Evolutionary conservation across 352 stramenopile genomes (phyloP), one percentile per base, ranked within the genome.

Genomic region (Peronosclerospora sorghi): DNA sequence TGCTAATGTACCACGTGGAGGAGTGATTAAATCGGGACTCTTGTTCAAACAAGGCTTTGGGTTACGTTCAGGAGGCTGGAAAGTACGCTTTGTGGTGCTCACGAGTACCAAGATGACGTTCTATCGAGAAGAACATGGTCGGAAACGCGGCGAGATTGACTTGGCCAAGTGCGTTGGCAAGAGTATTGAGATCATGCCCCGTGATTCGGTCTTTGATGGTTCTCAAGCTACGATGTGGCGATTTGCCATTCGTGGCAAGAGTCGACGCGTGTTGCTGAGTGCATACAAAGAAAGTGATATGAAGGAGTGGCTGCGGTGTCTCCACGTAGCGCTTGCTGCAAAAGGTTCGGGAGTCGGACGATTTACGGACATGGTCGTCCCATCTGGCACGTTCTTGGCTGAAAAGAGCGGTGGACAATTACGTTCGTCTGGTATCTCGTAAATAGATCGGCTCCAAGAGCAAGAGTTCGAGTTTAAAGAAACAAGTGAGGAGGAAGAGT

Each of bases 281-380:
- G 72, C 76, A n/a, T 84, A 86, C 53, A 80, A 73, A 28, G 79
- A 91, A 41, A 48, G 48, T 17, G 79, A 91, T 45, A 87, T 91
- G 76, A 91, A 91, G 41, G 64, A 87, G 39, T 91, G 79, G 79
- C 65, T 89, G 34, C 57, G 76, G 21, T 82, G 71, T 57, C 58
- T 91, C 29, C 76, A 88, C 42, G 69, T 88, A 39, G 76, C 76
- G 32, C 47, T 88, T 41, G 67, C 71, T 6, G 57, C 46, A 2
- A 65, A 82, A 52, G 58, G 57, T 15, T 61, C 56, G 2, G 65
- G 65, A 20, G 52, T 63, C 13, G 73, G 73, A 10, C 71, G 76
- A 32, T 83, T 75, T 43, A 86, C 76, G 23, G 76, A 88, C 44
- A 54, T 86, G 35, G 66, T 78, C 15, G 59, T 83, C 53, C 69